These are phyloP conservation scores for Aspergillus brunneoviolaceus DNA, from an alignment of 2,329 filamentous ascomycete genomes.

Conservation along the genomic window DNA sequence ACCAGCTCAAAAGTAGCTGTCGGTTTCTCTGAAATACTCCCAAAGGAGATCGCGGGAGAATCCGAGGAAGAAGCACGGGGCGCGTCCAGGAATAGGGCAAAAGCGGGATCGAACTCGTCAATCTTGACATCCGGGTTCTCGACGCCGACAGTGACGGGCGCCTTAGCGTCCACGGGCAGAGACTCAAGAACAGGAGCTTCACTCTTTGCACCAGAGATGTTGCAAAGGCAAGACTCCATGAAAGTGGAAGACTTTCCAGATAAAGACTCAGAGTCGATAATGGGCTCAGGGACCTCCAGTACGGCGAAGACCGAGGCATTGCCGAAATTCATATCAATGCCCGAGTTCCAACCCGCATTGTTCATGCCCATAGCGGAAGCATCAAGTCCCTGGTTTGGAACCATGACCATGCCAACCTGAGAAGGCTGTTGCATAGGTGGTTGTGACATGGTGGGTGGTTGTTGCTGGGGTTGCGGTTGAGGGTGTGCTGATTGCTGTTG, in stretches of 20 bases:
- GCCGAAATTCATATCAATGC: constrained; percentile 46
- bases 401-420: constrained; percentile 73
- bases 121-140: constrained; percentile 49
- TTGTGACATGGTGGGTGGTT: constrained; percentile 35
- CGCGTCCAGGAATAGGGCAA: constrained; percentile 52
- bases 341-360: constrained; percentile 46
- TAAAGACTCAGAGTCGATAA: constrained; percentile 61
- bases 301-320: constrained; percentile 62
- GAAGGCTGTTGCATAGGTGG: constrained; percentile 55
- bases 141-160: constrained; percentile 21
- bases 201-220: constrained; percentile 48
- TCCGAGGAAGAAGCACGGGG: constrained; percentile 37
- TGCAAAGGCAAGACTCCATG: constrained; percentile 42
- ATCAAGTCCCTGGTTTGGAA: constrained; percentile 76
- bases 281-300: constrained; percentile 64
- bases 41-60: constrained; percentile 38
- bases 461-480: constrained; percentile 35
- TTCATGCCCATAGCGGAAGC: constrained; percentile 67
- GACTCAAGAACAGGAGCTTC: constrained; percentile 51
- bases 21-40: constrained; percentile 64
- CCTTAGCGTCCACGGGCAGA: constrained; percentile 23
- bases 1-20: constrained; percentile 64
- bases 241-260: constrained; percentile 68
- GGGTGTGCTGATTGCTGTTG: constrained; percentile 32
- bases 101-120: constrained; percentile 53